These are phyloP conservation scores for Xylaria acuta DNA, from an alignment of 495 filamentous ascomycete genomes.

Conservation along the genomic window DNA sequence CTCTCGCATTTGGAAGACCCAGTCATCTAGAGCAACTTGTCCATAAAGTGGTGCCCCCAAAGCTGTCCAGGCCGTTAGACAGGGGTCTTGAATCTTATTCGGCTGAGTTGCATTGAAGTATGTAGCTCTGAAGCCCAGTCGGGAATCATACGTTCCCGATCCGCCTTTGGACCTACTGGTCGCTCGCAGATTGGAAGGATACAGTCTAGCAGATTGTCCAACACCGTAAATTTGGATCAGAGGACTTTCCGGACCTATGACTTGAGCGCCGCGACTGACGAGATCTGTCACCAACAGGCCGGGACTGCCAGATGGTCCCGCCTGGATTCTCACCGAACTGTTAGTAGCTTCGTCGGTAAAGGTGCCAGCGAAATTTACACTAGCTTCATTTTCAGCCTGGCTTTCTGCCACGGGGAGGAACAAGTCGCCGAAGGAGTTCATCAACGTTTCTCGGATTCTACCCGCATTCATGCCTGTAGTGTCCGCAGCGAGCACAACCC, in stretches of 20 bases:
- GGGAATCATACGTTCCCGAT: conserved; percentile 17
- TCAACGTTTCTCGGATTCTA: conserved; percentile 40
- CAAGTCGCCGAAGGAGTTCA: conserved; percentile 27
- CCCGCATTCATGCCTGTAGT: conserved; percentile 24
- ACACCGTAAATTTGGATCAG: background rate
- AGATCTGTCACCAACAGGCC: conserved; percentile 7
- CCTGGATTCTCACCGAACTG: conserved; percentile 48
- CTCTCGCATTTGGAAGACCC: conserved; percentile 46
- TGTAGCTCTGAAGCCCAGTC: conserved; percentile 21
- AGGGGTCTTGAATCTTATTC: conserved; percentile 28
- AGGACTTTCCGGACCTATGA: conserved; percentile 17
- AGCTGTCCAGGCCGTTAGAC: conserved; percentile 34
- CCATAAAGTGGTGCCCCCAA: conserved; percentile 45
- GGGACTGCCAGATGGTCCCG: background rate
- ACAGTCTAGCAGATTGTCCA: conserved; percentile 12
- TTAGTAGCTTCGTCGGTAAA: conserved; percentile 45
- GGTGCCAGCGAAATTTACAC: conserved; percentile 44
- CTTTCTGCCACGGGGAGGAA: conserved; percentile 49
- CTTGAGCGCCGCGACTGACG: conserved; percentile 10
- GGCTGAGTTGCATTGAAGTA: conserved; percentile 12
- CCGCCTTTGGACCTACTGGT: background rate
- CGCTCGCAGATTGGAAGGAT: conserved; percentile 18
- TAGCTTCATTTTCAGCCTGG: conserved; percentile 50
- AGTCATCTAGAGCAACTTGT: conserved; percentile 48
- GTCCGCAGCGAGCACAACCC: conserved; percentile 52